phyloP scores from a whole-genome alignment of 2,329 filamentous ascomycete genomes.

The Ophiosphaerella narmari region DNA sequence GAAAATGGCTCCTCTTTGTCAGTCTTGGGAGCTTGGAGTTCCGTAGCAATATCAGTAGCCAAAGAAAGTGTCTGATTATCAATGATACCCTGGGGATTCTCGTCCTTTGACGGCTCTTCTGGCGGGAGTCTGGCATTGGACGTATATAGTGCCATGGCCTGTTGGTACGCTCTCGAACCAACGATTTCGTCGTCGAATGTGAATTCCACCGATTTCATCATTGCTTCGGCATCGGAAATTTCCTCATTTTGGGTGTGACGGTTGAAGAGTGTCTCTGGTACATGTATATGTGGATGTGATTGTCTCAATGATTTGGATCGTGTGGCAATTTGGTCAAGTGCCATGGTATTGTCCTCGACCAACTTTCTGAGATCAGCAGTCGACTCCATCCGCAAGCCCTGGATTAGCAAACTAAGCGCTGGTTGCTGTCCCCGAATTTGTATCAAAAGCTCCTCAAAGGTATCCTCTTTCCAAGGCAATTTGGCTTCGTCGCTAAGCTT shows the following conservation, averaged over 20 bases:
- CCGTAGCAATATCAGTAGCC: too few relatives aligned
- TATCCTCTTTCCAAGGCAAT: constrained; percentile 39
- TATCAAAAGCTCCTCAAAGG: constrained; percentile 39
- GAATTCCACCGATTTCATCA: constrained; percentile 31
- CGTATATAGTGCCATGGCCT: constrained; percentile 31
- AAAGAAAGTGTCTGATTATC: too few relatives aligned
- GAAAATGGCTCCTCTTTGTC: neutral
- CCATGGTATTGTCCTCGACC: constrained; percentile 33
- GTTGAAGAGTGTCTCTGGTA: constrained; percentile 34
- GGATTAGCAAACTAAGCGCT: constrained; percentile 38
- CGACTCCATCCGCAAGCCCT: constrained; percentile 43
- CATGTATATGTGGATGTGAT: constrained; percentile 33
- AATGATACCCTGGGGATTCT: too few relatives aligned
- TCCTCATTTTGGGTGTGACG: constrained; percentile 2
- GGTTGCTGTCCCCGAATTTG: constrained; percentile 43
- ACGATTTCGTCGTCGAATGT: constrained; percentile 39
- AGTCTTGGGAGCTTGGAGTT: too few relatives aligned
- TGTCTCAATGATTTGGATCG: constrained; percentile 31
- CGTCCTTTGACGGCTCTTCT: constrained; percentile 6
- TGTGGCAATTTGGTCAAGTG: constrained; percentile 32
- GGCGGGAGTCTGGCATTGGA: constrained; percentile 11
- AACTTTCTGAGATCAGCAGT: constrained; percentile 38
- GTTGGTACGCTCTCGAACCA: constrained; percentile 38
- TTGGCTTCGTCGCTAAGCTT: constrained; percentile 31
- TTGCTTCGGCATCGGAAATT: constrained; percentile 19